phyloP scores from a whole-genome alignment of 305 asterid species.

The Solanum hybrid region DNA sequence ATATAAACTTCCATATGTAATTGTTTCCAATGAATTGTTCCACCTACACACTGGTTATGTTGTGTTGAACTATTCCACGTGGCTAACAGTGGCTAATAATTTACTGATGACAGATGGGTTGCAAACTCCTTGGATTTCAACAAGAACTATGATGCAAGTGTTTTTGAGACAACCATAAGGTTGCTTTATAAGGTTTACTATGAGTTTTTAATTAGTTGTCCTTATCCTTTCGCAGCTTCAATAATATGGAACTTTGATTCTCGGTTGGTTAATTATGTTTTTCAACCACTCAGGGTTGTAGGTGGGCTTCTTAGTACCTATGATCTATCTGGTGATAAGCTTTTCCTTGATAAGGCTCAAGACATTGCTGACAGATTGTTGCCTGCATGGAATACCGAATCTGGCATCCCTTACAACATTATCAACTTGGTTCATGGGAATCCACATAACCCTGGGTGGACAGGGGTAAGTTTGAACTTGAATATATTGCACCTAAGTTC shows the following conservation, averaged over 20 bases:
- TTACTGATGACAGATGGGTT: constrained; percentile 63
- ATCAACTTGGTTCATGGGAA: constrained; percentile 86
- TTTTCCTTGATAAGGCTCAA: constrained; percentile 89
- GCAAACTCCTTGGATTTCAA: constrained; percentile 67
- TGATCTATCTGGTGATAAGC: constrained; percentile 87
- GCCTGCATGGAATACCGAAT: constrained; percentile 94
- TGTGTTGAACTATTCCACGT: neutral
- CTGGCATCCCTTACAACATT: constrained; percentile 89
- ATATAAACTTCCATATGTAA: neutral
- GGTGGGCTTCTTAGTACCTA: constrained; percentile 97
- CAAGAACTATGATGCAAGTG: constrained; percentile 80
- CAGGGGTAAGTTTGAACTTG: constrained; percentile 62
- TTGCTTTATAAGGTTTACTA: constrained; percentile 71
- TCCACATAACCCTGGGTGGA: constrained; percentile 98
- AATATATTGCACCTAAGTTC: neutral
- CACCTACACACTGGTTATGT: neutral
- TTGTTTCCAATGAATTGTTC: neutral
- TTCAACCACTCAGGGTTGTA: constrained; percentile 68
- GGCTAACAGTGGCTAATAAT: constrained; percentile 6
- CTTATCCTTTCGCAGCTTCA: neutral
- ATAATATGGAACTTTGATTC: neutral
- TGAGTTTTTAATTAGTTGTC: constrained; percentile 21
- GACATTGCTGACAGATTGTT: constrained; percentile 90
- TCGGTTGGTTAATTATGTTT: constrained; percentile 15
- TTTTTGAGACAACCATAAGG: constrained; percentile 94